Base-by-base conservation (phyloP, 2,329 filamentous ascomycete species). In the Metarhizium album region DNA sequence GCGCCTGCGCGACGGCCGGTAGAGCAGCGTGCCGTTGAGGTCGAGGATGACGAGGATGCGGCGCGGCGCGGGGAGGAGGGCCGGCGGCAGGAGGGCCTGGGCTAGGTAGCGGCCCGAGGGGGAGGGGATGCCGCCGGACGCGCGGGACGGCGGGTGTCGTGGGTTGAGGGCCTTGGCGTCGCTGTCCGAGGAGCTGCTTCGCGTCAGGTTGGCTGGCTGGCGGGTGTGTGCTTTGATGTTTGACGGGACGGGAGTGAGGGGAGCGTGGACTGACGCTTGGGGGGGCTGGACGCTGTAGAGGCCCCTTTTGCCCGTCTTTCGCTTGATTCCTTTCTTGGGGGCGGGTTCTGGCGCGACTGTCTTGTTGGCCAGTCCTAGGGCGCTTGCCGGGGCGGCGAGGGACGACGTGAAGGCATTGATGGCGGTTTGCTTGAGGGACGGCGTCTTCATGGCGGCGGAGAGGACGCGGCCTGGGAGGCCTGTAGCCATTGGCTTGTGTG, bases 1-100 rank as follows among this genome's bases (percentile, higher is more conserved):
- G 1, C 60, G 62, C 24, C 63, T 64, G 45, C 72, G 71, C 48
- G 72, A 73, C 8, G 82, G 83, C 4, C 93, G 85, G 68, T 79
- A 76, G 35, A 97, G 77, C 1, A 98, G 75, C 0, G 91, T 96
- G 55, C 93, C 93, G 66, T 97, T 98, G 37, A 98, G 79, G 68
- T 98, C 93, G 54, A 97, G 79, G 45, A 97, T 79, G 47, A 98
- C 74, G 22, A 98, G 80, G 33, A 95, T 76, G 16, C 77, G 78
- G 40, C 80, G 79, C 1, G 83, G 77, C 1, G 65, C 47, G 0
- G 66, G 38, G 3, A 78, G 66, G 16, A 57, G 56, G 27, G 64
- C 59, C 0, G 80, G 73, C 0, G 69, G 59, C 14, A 69, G 57
- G 4, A 68, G 62, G 2, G 85, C 73, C 48, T 75, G 74, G 3